Evolutionary conservation across 345 rosid genomes (phyloP).

Genomic region (Microthlaspi erraticum): DNA sequence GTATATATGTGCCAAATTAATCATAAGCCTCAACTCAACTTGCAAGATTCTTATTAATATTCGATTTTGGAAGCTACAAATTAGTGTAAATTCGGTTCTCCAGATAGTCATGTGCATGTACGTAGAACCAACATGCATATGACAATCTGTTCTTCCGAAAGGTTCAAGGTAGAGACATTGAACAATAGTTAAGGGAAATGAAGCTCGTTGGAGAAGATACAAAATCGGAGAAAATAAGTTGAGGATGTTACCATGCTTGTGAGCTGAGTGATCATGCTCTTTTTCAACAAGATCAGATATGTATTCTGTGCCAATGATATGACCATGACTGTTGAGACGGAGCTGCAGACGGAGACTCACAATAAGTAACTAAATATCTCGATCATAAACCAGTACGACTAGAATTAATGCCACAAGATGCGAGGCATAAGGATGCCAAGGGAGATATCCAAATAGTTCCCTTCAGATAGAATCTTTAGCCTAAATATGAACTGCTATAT

Average conservation of each 20-base stretch:
- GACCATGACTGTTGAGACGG: constrained; percentile 82
- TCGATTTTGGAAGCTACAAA: not conserved
- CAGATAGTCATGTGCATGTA: constrained; percentile 9
- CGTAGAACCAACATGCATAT: constrained; percentile 6
- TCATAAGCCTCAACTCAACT: constrained; percentile 5
- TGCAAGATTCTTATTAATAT: not conserved
- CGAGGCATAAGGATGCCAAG: not conserved
- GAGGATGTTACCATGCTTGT: constrained; percentile 72
- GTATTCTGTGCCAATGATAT: constrained; percentile 90
- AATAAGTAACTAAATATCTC: constrained; percentile 37
- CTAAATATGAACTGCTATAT: not conserved
- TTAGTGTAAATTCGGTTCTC: not conserved
- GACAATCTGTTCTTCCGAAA: constrained; percentile 21
- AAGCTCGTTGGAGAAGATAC: not conserved
- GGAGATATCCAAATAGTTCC: constrained; percentile 16
- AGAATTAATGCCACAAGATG: not conserved
- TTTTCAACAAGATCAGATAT: constrained; percentile 93
- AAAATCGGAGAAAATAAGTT: constrained; percentile 11
- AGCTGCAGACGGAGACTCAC: constrained; percentile 69
- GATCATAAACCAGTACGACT: constrained; percentile 16
- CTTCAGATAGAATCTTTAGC: not conserved
- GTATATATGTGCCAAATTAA: not conserved
- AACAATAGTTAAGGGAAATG: not conserved
- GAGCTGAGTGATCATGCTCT: constrained; percentile 61
- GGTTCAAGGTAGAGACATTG: not conserved